A percentile compares a stretch with the other conserved stretches of the same genome.
Conservation (phyloP, 371 early-diverging fungal genomes). For the Chytridium lagenaria region DNA sequence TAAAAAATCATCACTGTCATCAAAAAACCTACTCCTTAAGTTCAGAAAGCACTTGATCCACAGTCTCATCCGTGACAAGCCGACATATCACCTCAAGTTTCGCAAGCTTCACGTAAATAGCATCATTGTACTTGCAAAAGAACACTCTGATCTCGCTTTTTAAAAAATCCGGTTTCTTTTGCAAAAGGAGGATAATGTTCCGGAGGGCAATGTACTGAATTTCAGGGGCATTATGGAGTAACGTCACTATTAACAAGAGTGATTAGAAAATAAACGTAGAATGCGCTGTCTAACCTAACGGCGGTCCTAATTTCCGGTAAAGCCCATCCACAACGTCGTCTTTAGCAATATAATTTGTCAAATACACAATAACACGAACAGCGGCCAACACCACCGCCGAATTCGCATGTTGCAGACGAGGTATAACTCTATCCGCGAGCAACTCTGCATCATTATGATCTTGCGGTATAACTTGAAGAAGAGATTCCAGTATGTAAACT, state of each 20-base stretch:
- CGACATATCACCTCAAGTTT: slow-evolving; percentile 90
- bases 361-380: slow-evolving; percentile 66
- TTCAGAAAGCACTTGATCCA: slow-evolving; percentile 85
- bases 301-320: slow-evolving; percentile 87
- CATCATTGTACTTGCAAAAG: slow-evolving; percentile 97
- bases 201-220: slow-evolving; percentile 93
- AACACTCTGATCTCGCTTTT: slow-evolving; percentile 89
- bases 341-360: slow-evolving; percentile 63
- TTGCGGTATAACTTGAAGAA: slow-evolving; percentile 75
- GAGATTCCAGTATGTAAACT: slow-evolving; percentile 87
- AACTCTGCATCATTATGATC: slow-evolving; percentile 80
- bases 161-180: slow-evolving; percentile 80
- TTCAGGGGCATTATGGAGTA: slow-evolving; percentile 87
- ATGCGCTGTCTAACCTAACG: slow-evolving; percentile 66
- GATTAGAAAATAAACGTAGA: background rate
- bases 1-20: background rate
- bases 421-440: slow-evolving; percentile 85
- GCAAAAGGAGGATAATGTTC: slow-evolving; percentile 88
- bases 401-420: slow-evolving; percentile 92
- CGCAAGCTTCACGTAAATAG: slow-evolving; percentile 93
- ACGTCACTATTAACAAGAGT: slow-evolving; percentile 66
- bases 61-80: slow-evolving; percentile 77
- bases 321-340: slow-evolving; percentile 70
- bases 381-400: slow-evolving; percentile 90
- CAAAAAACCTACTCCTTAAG: slow-evolving; percentile 80